Evolutionary conservation across 108 stramenopile species (phyloP).

Genomic region (Chaetoceros tenuissimus): DNA sequence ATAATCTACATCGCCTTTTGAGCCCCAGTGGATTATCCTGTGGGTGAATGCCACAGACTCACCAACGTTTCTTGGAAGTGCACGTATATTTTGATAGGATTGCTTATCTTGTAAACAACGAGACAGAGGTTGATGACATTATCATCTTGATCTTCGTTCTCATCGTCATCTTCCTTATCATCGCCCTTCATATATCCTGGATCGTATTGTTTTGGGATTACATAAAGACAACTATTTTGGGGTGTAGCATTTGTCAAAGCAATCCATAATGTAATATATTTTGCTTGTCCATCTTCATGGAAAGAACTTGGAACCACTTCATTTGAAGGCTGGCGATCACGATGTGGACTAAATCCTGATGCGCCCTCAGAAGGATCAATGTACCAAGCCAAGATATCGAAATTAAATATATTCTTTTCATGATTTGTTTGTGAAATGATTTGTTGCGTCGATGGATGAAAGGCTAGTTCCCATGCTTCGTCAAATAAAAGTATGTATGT

Average conservation of each 20-base stretch:
- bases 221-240: slow-evolving; percentile 60
- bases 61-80: slow-evolving; percentile 49
- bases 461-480: slow-evolving; percentile 55
- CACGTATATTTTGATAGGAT: slow-evolving; percentile 64
- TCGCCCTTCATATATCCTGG: slow-evolving; percentile 62
- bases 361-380: slow-evolving; percentile 35
- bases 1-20: slow-evolving; percentile 26
- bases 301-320: slow-evolving; percentile 20
- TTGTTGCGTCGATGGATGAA: slow-evolving; percentile 10
- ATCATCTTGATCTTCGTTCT: slow-evolving; percentile 1
- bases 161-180: slow-evolving; percentile 7
- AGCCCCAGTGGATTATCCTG: slow-evolving; percentile 73
- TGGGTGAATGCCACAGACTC: slow-evolving; percentile 59
- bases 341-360: slow-evolving; percentile 59
- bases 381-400: slow-evolving; percentile 68
- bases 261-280: slow-evolving; percentile 69
- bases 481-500: slow-evolving; percentile 59
- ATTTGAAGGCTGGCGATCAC: slow-evolving; percentile 58
- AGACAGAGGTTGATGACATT: slow-evolving; percentile 26
- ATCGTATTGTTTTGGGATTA: slow-evolving; percentile 58
- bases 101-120: slow-evolving; percentile 49
- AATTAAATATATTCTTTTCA: slow-evolving; percentile 39
- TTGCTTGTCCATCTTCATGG: slow-evolving; percentile 30
- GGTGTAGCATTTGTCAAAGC: slow-evolving; percentile 56
- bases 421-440: slow-evolving; percentile 16